Conservation (phyloP, 2,329 filamentous ascomycete species). For the Botryosphaeria dothidea region DNA sequence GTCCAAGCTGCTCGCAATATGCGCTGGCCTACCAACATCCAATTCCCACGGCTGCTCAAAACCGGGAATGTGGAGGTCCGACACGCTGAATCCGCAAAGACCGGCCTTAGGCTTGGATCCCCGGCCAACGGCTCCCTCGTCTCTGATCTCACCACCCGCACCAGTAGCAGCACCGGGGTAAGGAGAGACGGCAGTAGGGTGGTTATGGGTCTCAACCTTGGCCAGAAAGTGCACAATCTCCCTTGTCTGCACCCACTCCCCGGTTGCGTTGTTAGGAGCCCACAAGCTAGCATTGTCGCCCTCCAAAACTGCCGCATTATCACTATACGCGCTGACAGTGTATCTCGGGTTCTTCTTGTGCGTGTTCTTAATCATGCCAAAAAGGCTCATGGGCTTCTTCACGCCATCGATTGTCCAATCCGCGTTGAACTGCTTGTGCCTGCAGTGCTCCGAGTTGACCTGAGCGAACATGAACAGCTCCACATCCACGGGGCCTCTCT, state of each 20-base stretch:
- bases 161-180: conserved; percentile 93
- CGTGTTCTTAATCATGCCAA: conserved; percentile 95
- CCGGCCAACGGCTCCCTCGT: conserved; percentile 90
- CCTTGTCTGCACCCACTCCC: conserved; percentile 83
- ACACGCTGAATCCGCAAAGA: conserved; percentile 90
- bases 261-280: conserved; percentile 83
- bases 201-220: conserved; percentile 98
- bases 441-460: conserved; percentile 95
- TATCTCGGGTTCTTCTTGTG: conserved; percentile 74
- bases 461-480: conserved; percentile 99
- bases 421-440: conserved; percentile 93
- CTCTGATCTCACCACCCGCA: conserved; percentile 91
- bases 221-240: conserved; percentile 84
- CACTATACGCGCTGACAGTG: conserved; percentile 94
- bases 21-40: conserved; percentile 83
- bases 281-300: conserved; percentile 74
- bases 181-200: conserved; percentile 92
- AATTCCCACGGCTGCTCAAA: conserved; percentile 85
- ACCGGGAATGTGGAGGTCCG: conserved; percentile 86
- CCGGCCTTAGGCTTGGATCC: conserved; percentile 93
- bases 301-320: conserved; percentile 92
- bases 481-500: conserved; percentile 76
- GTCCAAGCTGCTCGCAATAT: conserved; percentile 91
- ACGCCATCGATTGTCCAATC: conserved; percentile 92
- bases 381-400: conserved; percentile 76